phyloP scores from a whole-genome alignment of 129 eudicot genomes.

The Chrysanthemum lavandulifolium region DNA sequence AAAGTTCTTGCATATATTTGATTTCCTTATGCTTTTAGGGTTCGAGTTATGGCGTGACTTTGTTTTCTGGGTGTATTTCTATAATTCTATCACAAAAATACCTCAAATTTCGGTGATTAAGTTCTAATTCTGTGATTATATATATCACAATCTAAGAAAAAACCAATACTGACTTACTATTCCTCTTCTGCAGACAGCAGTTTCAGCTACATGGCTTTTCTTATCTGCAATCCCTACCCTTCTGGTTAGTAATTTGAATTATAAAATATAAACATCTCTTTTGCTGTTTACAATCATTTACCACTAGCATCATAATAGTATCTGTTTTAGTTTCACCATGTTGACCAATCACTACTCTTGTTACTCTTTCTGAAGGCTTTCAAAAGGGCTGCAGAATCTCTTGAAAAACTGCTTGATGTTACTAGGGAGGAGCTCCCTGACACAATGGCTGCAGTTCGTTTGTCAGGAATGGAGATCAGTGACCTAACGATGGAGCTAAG shows the following conservation, averaged over 20 bases:
- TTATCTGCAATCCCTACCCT: conserved; percentile 77
- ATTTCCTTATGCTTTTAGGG: too few species aligned
- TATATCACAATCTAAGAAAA: neutral
- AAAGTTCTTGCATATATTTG: too few species aligned
- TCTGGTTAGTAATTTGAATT: conserved; percentile 55
- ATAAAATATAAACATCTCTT: neutral
- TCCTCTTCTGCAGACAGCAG: conserved; percentile 52
- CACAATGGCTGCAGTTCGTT: conserved; percentile 93
- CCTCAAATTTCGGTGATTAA: too few species aligned
- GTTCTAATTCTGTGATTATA: too few species aligned
- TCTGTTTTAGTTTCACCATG: conserved; percentile 8
- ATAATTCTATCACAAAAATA: too few species aligned
- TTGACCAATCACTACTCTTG: conserved; percentile 8
- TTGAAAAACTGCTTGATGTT: conserved; percentile 84
- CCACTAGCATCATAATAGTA: neutral
- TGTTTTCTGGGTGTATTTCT: too few species aligned
- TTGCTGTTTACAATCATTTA: neutral
- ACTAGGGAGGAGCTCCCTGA: conserved; percentile 90
- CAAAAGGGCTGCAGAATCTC: conserved; percentile 90
- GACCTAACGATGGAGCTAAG: conserved; percentile 98
- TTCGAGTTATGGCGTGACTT: too few species aligned
- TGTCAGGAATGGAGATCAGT: conserved; percentile 99
- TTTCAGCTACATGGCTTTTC: conserved; percentile 84
- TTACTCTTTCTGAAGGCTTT: conserved; percentile 57
- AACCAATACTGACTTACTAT: neutral